These are phyloP conservation scores for Penicillium turbatum DNA, from an alignment of 495 filamentous ascomycete genomes.

Conservation along the genomic window DNA sequence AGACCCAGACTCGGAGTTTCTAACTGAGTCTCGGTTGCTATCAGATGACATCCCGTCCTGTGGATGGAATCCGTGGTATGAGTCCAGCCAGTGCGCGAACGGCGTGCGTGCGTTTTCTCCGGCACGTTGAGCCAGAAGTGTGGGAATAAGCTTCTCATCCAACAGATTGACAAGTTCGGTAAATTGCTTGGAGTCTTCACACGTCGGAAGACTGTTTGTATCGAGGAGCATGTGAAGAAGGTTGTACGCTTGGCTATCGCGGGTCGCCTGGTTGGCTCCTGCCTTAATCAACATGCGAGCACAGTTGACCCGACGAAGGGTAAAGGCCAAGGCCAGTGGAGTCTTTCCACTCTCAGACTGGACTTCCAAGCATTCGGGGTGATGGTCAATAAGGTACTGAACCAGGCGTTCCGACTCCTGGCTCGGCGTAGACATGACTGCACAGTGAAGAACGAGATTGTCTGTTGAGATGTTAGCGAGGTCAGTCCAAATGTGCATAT, in stretches of 20 bases:
- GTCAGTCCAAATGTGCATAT: background rate
- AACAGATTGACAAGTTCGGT: constrained; percentile 48
- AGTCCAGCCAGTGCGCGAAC: constrained; percentile 36
- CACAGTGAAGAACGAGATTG: constrained; percentile 62
- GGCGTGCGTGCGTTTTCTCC: constrained; percentile 47
- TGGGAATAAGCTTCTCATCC: constrained; percentile 42
- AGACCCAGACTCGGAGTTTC: background rate
- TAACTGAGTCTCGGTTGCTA: too few species aligned
- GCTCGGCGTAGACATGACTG: constrained; percentile 45
- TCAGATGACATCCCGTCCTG: too few species aligned
- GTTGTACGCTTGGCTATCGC: constrained; percentile 51
- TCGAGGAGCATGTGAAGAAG: constrained; percentile 54
- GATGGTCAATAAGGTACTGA: constrained; percentile 54
- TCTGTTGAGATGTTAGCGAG: constrained; percentile 28
- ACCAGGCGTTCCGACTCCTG: constrained; percentile 49
- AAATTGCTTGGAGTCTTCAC: constrained; percentile 26
- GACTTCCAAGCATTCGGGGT: constrained; percentile 54
- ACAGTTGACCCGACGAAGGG: constrained; percentile 43
- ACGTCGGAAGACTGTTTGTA: background rate
- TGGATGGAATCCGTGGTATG: background rate
- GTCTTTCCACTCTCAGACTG: constrained; percentile 53
- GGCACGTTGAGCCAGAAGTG: constrained; percentile 46
- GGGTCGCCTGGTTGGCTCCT: constrained; percentile 60
- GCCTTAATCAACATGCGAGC: constrained; percentile 57
- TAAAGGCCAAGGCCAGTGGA: constrained; percentile 57